Percentiles rank a stretch among this genome's conserved stretches.
phyloP scores from a whole-genome alignment of 2,329 filamentous ascomycete species.

The Ilyonectria robusta region DNA sequence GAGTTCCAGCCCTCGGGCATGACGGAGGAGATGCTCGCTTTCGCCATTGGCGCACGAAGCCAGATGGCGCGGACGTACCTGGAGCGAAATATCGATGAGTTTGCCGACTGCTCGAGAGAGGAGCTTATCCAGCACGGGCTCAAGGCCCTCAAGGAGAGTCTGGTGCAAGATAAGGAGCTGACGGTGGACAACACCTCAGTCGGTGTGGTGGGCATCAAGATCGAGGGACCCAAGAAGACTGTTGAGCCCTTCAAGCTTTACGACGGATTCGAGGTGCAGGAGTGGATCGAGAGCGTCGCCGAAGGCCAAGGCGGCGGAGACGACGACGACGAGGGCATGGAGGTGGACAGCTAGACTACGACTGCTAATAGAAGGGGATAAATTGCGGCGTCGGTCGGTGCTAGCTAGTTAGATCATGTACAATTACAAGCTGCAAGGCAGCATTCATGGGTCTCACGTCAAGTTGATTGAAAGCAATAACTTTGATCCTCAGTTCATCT shows the following conservation, averaged over 20 bases:
- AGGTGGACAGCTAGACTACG: conserved; percentile 53
- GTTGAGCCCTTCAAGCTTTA: conserved; percentile 90
- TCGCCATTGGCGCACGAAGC: conserved; percentile 93
- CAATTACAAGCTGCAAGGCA: conserved; percentile 51
- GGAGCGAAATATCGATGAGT: conserved; percentile 90
- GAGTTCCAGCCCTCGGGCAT: conserved; percentile 98
- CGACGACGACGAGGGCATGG: conserved; percentile 54
- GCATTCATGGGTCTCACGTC: conserved; percentile 46
- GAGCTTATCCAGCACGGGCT: conserved; percentile 93
- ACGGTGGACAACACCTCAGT: conserved; percentile 97
- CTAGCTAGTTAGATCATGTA: conserved; percentile 54
- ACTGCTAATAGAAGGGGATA: conserved; percentile 34
- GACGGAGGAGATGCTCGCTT: conserved; percentile 97
- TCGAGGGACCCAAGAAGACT: conserved; percentile 64
- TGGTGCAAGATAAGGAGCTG: conserved; percentile 97
- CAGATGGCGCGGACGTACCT: conserved; percentile 99
- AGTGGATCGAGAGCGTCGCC: conserved; percentile 84
- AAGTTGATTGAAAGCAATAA: conserved; percentile 25
- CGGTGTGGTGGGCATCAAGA: conserved; percentile 80
- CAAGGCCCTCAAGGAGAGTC: conserved; percentile 91
- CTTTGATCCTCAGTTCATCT: conserved; percentile 43
- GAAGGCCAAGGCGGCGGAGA: conserved; percentile 62
- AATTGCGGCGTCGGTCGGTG: conserved; percentile 40
- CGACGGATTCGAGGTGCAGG: conserved; percentile 88
- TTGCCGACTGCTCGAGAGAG: conserved; percentile 82